Base-by-base conservation (phyloP, 768 basidiomycete genomes). In the Phylloporus arenicola region DNA sequence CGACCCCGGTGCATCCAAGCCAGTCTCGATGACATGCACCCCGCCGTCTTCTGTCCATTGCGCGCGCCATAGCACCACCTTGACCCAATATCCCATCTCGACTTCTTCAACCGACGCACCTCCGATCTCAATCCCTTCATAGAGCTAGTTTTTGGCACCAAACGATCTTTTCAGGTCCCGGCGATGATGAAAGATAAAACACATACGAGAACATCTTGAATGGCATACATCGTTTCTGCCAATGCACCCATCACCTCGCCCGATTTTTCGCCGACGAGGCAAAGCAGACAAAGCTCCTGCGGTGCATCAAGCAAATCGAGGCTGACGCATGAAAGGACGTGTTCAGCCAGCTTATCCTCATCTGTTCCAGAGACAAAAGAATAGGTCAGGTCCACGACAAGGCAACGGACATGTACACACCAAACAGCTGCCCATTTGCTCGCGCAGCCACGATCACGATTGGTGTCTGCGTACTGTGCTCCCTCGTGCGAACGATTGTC, bases 11-110 rank as follows among this genome's bases (percentile, higher is more conserved):
- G 5, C 13, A 1, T 37, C 17, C 12, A 5, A 31, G 19, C 22
- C 47, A 13, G 31, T 35, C 12, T 40, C 46, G 3, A 16, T 20
- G 22, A 39, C n/a, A 8, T 40, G 33, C 11, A 27, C 2, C 16
- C 17, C 17, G 17, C 37, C 24, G 14, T 41, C 48, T 9, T 44
- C 47, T 17, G 1, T 12, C 11, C 3, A 8, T 31, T 24, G 39
- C 17, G 43, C 24, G 3, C 10, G 20, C 37, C 44, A 27, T 43
- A 63, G 10, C 0, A 45, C 43, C 6, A 54, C 35, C 20, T 24
- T 35, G 42, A 59, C 38, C 53, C 58, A 55, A 41, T 61, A 55
- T 27, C 61, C 61, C 53, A 55, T 48, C n/a, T 63, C 53, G 31
- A 62, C 17, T 5, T 54, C 46, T 12, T 48, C 44, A 1, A 53